Conservation (phyloP, 202 grass and related monocot species). For the Carex arenaria region DNA sequence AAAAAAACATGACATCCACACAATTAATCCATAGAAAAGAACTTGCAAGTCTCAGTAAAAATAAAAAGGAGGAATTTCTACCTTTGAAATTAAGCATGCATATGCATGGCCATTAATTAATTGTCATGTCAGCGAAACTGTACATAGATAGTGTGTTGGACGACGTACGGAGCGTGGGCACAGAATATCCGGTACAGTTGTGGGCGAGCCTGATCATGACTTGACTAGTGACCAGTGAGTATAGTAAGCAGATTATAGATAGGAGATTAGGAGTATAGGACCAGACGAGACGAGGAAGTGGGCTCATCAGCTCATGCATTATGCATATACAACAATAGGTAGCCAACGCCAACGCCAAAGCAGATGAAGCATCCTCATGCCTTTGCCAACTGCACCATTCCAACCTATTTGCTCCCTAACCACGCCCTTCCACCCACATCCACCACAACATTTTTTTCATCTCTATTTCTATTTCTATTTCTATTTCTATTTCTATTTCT, state of each 20-base stretch:
- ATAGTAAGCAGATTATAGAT: too few relatives aligned
- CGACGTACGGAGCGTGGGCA: too few relatives aligned
- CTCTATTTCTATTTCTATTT: neutral
- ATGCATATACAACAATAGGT: neutral
- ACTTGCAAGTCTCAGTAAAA: too few relatives aligned
- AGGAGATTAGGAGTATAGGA: too few relatives aligned
- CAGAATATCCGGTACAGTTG: too few relatives aligned
- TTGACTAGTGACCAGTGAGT: too few relatives aligned
- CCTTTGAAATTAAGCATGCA: too few relatives aligned
- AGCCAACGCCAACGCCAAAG: neutral
- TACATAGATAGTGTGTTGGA: neutral
- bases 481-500: neutral
- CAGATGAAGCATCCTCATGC: neutral
- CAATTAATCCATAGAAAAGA: too few relatives aligned
- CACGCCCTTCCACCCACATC: neutral
- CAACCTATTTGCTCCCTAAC: neutral
- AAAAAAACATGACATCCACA: too few relatives aligned
- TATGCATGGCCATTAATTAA: too few relatives aligned
- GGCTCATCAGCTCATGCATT: neutral
- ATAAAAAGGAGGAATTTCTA: too few relatives aligned
- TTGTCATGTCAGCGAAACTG: neutral
- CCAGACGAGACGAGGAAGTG: neutral
- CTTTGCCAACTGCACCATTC: neutral
- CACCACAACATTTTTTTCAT: neutral
- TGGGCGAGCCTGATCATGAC: too few relatives aligned